A percentile compares a stretch with the other conserved stretches of the same genome.
Evolutionary conservation across 768 basidiomycete genomes (phyloP).

Genomic region (Antrodiella citrinella): DNA sequence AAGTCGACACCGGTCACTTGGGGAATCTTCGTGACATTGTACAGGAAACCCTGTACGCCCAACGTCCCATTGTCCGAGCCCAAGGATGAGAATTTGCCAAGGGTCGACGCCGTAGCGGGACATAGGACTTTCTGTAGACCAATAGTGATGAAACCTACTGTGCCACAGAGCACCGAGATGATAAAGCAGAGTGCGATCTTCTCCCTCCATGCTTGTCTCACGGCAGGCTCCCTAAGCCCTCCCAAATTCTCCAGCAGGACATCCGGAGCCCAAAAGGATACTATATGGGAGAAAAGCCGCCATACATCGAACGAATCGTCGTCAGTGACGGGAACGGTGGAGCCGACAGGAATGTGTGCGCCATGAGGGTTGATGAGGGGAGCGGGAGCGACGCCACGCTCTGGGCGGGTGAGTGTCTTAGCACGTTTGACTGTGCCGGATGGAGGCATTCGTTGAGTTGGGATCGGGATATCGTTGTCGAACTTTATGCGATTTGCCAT

Average conservation of each 20-base stretch:
- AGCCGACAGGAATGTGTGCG: slow-evolving; percentile 31
- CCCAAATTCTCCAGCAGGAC: slow-evolving; percentile 65
- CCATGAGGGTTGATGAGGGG: slow-evolving; percentile 86
- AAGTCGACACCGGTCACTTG: slow-evolving; percentile 49
- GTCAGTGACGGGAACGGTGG: slow-evolving; percentile 19
- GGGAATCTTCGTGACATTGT: slow-evolving; percentile 56
- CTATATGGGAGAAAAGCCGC: slow-evolving; percentile 69
- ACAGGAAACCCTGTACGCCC: slow-evolving; percentile 68
- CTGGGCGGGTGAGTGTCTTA: slow-evolving; percentile 95
- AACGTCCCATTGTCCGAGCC: slow-evolving; percentile 56
- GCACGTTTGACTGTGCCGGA: slow-evolving; percentile 64
- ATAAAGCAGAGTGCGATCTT: slow-evolving; percentile 92
- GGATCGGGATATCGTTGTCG: slow-evolving; percentile 57
- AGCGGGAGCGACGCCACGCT: slow-evolving; percentile 87
- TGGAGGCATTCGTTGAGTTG: slow-evolving; percentile 29
- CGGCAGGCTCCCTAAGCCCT: slow-evolving; percentile 71
- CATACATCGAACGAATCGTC: slow-evolving; percentile 52
- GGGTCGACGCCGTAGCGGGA: slow-evolving; percentile 44
- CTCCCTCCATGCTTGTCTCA: slow-evolving; percentile 93
- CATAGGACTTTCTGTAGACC: slow-evolving; percentile 92
- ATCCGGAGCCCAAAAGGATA: slow-evolving; percentile 89
- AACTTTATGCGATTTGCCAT: slow-evolving; percentile 17
- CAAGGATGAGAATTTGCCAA: slow-evolving; percentile 36
- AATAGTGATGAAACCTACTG: slow-evolving; percentile 88
- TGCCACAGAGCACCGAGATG: slow-evolving; percentile 66